Base-by-base conservation (phyloP, 768 basidiomycete genomes). In the Mycena galopus region DNA sequence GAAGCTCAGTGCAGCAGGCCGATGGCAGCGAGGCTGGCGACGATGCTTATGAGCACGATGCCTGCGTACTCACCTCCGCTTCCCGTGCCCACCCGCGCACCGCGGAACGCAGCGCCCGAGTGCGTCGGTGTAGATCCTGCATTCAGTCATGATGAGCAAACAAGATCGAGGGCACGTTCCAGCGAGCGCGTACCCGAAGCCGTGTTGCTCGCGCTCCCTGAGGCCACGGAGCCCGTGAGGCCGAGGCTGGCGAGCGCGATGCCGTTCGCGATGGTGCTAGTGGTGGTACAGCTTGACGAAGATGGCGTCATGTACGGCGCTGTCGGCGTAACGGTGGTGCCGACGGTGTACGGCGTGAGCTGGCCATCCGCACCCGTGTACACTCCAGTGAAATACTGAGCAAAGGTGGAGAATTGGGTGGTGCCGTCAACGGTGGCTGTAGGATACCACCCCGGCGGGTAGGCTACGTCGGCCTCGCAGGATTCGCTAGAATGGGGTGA, bases 361-460 rank as follows among this genome's bases (percentile, higher is more conserved):
- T 57, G n/a, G 6, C 80, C 75, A 30, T 78, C 73, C 16, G 83
- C 81, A 53, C 80, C 75, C 0, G 78, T 69, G 42, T 78, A 74
- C 9, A 82, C 79, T n/a, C 85, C 85, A 0, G 86, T 87, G 69
- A 75, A 84, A 64, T 81, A 82, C 69, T 87, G 86, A 6, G 85
- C 85, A 56, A 86, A 87, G 32, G 82, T 84, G 4, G 84, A 85
- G 78, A 85, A 87, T 39, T 39, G 25, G 73, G 80, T 80, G 58
- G 83, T 84, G 59, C 76, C 79, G 32, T 78, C 81, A 50, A 81
- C 82, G 23, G 81, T 82, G 60, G 39, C 39, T 10, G 39, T 39
- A 39, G 85, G 84, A 73, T 86, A 86, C 84, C 85, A 86, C 35
- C 86, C 86, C 42, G 86, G 86, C 16, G 85, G 86, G 68, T 86